These are phyloP conservation scores for Fomitopsis serialis DNA, from an alignment of 768 basidiomycete species.

Conservation along the genomic window DNA sequence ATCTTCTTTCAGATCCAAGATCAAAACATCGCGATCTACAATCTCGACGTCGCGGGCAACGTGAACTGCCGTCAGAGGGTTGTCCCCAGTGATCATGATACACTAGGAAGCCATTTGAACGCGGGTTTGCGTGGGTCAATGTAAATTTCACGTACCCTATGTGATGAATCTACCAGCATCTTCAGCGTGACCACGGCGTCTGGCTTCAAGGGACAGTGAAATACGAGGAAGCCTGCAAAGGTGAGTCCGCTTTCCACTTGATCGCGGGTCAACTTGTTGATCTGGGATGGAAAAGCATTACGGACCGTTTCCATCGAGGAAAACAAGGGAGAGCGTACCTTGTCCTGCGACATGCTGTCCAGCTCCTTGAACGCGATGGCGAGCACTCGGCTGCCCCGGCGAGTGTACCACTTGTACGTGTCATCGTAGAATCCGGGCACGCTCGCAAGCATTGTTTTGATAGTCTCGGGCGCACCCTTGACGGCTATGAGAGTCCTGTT, in stretches of 20 bases:
- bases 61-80: constrained; percentile 94
- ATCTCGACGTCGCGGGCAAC: constrained; percentile 97
- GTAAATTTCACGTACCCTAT: constrained; percentile 60
- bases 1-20: constrained; percentile 86
- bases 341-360: constrained; percentile 62
- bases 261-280: constrained; percentile 52
- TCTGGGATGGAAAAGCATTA: no score
- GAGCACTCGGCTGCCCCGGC: constrained; percentile 89
- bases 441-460: constrained; percentile 74
- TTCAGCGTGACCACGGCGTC: constrained; percentile 89
- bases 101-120: constrained; percentile 48
- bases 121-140: not conserved
- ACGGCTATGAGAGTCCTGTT: constrained; percentile 64
- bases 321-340: constrained; percentile 40
- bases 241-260: constrained; percentile 70
- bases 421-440: constrained; percentile 86
- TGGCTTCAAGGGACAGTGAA: constrained; percentile 94
- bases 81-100: constrained; percentile 99
- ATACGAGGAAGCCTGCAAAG: constrained; percentile 97
- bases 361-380: constrained; percentile 87
- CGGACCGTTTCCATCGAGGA: no score
- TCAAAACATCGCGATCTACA: constrained; percentile 90
- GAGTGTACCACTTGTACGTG: constrained; percentile 91
- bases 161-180: constrained; percentile 94
- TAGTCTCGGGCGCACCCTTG: constrained; percentile 97